These are phyloP conservation scores for Ophiognomonia clavigignenti-juglandacearum DNA, from an alignment of 2,329 filamentous ascomycete species.

Conservation along the genomic window DNA sequence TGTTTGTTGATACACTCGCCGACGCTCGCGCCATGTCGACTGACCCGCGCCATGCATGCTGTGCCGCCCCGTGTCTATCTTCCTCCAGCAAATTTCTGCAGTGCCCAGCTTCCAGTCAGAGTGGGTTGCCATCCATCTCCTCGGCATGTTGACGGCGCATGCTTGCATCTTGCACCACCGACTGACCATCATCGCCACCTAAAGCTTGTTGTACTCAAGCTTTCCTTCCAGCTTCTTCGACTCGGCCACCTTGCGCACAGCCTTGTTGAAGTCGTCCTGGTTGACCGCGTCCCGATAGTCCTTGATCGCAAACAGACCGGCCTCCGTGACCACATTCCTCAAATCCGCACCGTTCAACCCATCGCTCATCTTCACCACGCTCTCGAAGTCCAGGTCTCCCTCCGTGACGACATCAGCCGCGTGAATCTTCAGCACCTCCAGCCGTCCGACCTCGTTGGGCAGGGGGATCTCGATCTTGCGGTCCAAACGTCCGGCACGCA, in stretches of 20 bases:
- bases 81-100: too few species aligned
- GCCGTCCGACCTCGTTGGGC: slow-evolving; percentile 90
- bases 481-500: slow-evolving; percentile 89
- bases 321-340: slow-evolving; percentile 96
- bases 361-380: slow-evolving; percentile 99
- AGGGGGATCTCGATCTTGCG: slow-evolving; percentile 97
- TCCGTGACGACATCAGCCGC: slow-evolving; percentile 80
- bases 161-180: too few species aligned
- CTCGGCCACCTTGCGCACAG: slow-evolving; percentile 94
- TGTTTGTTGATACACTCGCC: too few species aligned
- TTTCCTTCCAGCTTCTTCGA: slow-evolving; percentile 98
- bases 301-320: slow-evolving; percentile 96
- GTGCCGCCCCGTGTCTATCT: too few species aligned
- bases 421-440: slow-evolving; percentile 99
- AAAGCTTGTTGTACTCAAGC: slow-evolving; percentile 35
- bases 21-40: too few species aligned
- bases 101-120: too few species aligned
- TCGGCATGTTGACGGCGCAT: too few species aligned
- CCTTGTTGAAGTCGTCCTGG: slow-evolving; percentile 99
- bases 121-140: too few species aligned
- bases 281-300: slow-evolving; percentile 94
- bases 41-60: too few species aligned
- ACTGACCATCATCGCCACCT: too few species aligned
- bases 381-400: slow-evolving; percentile 97
- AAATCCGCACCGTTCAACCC: slow-evolving; percentile 96